A percentile compares a stretch with the other conserved stretches of the same genome.
phyloP scores from a whole-genome alignment of 2,329 filamentous ascomycete species.

The Exophiala bonariae region DNA sequence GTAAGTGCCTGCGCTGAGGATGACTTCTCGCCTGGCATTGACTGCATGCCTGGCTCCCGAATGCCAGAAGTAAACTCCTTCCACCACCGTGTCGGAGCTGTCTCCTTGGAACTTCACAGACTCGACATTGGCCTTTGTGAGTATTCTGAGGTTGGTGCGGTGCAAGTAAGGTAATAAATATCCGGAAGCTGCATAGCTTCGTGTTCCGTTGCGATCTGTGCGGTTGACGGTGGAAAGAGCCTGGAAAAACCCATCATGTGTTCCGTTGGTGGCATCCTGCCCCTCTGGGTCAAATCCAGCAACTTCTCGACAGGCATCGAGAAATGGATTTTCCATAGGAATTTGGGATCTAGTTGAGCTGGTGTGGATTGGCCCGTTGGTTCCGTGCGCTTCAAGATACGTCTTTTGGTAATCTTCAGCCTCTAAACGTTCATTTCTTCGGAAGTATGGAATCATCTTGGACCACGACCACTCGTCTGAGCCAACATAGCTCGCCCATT shows the following conservation, averaged over 20 bases:
- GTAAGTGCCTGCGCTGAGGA: conserved; percentile 55
- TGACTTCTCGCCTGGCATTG: conserved; percentile 46
- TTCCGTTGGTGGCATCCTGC: conserved; percentile 6
- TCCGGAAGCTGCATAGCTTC: conserved; percentile 40
- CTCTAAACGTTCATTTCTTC: conserved; percentile 31
- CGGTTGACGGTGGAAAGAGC: conserved; percentile 11
- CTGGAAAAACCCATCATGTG: conserved; percentile 4
- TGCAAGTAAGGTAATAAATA: conserved; percentile 36
- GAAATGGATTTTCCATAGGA: conserved; percentile 13
- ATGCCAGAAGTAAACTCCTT: conserved; percentile 41
- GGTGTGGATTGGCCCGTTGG: conserved; percentile 35
- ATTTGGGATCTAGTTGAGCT: conserved; percentile 14
- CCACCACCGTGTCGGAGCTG: conserved; percentile 38
- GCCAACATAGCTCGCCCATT: conserved; percentile 29
- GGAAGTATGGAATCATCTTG: conserved; percentile 26
- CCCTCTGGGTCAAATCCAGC: conserved; percentile 1
- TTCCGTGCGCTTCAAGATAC: conserved; percentile 20
- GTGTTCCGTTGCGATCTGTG: conserved; percentile 20
- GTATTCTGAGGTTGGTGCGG: conserved; percentile 46
- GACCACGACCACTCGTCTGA: conserved; percentile 33
- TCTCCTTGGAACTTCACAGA: conserved; percentile 43
- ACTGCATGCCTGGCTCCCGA: conserved; percentile 31
- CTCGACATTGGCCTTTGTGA: conserved; percentile 47
- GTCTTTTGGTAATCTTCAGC: conserved; percentile 19
- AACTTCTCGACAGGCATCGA: conserved; percentile 13